Percentiles rank a stretch among this genome's conserved stretches.
Conservation (phyloP, 2,329 filamentous ascomycete species). For the Cladosporium sp. region DNA sequence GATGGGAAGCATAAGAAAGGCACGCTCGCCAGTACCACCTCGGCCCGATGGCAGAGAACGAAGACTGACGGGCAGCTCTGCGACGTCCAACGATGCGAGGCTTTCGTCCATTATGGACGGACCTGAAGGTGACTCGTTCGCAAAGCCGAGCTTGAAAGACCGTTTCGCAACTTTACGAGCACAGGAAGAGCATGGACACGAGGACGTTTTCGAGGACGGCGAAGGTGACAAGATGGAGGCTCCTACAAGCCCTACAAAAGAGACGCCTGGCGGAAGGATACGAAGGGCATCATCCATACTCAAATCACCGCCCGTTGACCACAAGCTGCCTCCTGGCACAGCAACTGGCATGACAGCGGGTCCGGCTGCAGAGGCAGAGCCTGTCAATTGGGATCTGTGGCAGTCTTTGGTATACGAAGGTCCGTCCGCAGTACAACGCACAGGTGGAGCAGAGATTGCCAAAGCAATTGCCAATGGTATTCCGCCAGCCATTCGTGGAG, state of each 20-base stretch:
- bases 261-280: constrained; percentile 28
- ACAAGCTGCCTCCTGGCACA: constrained; percentile 75
- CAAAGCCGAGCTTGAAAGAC: constrained; percentile 41
- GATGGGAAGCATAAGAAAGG: constrained; percentile 52
- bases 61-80: constrained; percentile 24
- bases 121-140: constrained; percentile 23
- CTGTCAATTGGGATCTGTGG: constrained; percentile 99
- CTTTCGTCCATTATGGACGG: constrained; percentile 23
- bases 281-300: constrained; percentile 20
- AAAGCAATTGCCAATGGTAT: constrained; percentile 89
- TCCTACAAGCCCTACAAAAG: constrained; percentile 18
- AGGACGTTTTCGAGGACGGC: constrained; percentile 46
- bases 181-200: constrained; percentile 39
- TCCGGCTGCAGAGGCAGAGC: constrained; percentile 64
- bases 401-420: constrained; percentile 94
- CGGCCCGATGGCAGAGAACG: constrained; percentile 22
- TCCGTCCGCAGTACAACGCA: constrained; percentile 78
- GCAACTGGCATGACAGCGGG: constrained; percentile 75
- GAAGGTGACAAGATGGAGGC: constrained; percentile 26
- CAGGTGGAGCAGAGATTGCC: constrained; percentile 85
- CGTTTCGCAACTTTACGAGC: constrained; percentile 44
- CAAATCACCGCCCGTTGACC: constrained; percentile 62
- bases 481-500: constrained; percentile 90
- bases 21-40: constrained; percentile 44
- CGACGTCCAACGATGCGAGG: constrained; percentile 9